Evolutionary conservation across 192 early-diverging fungal genomes (phyloP), one percentile per base, ranked within the genome.

Genomic region (Endogone sp.): DNA sequence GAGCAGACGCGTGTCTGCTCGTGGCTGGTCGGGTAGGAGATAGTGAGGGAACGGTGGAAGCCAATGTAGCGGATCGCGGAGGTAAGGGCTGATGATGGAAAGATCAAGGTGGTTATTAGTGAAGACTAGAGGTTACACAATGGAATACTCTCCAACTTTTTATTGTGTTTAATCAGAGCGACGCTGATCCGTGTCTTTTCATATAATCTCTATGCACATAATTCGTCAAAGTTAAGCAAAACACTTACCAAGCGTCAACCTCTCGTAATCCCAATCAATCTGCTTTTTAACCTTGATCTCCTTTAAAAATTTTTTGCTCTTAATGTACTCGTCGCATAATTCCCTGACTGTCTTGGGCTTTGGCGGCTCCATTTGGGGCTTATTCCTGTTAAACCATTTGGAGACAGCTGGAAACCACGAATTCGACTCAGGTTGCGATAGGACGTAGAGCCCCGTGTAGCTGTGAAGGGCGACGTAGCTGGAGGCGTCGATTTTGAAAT

Each of bases 271-370:
- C 82, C 82, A 84, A 10, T 74, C n/a, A 16, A 84, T 64, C 22
- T 71, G 69, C 56, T 84, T 84, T 61, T 65, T 62, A 25, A 82
- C 23, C 29, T 70, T 71, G 16, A 84, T 61, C 60, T 84, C 80
- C 65, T 84, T 84, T 8, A 78, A 64, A 0, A 57, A n/a, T 22
- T 60, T 68, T 3, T 59, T 27, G 25, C 64, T 64, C 9, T 58
- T 66, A 23, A 78, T 63, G 61, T 78, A 78, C 2, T 71, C 69
- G 62, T 67, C 70, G 24, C 77, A 78, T 16, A 78, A 44, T 61
- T 74, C 62, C 8, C 77, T 64, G 10, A 74, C 49, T 10, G 65
- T 49, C 49, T 71, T 74, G 23, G 58, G 25, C 26, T 71, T 29
- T 29, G 69, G 68, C 13, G 65, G 69, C 24, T 71, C 62, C 16